phyloP scores from a whole-genome alignment of 768 basidiomycete species.

The Podaxis sp. region DNA sequence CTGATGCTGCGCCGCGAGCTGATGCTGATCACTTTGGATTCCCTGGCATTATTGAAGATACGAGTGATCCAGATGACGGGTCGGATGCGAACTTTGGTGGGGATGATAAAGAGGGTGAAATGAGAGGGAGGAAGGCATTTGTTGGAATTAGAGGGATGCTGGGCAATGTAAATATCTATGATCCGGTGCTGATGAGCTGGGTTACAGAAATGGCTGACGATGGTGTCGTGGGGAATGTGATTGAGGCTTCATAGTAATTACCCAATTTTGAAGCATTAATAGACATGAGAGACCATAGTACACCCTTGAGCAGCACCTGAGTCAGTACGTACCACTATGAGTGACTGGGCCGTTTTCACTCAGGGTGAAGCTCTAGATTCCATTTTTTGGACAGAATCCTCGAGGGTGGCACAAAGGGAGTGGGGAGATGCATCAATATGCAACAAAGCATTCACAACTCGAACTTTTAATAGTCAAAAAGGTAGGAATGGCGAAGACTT shows the following conservation, averaged over 20 bases:
- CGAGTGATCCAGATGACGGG: slow-evolving; percentile 55
- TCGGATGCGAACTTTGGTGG: slow-evolving; percentile 44
- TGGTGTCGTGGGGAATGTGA: slow-evolving; percentile 14
- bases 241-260: not conserved
- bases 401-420: no score
- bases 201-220: slow-evolving; percentile 36
- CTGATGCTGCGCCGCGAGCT: slow-evolving; percentile 61
- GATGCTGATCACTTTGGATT: slow-evolving; percentile 90
- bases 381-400: no score
- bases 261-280: no score
- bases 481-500: no score
- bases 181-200: slow-evolving; percentile 47
- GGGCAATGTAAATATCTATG: slow-evolving; percentile 60
- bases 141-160: slow-evolving; percentile 52
- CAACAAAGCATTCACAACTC: no score
- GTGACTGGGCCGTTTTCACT: no score
- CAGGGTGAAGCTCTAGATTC: no score
- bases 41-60: slow-evolving; percentile 75
- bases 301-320: no score
- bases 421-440: no score
- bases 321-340: no score
- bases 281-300: no score
- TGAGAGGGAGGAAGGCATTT: slow-evolving; percentile 70
- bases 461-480: no score
- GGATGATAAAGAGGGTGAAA: slow-evolving; percentile 64